Base-by-base conservation (phyloP, 2,329 filamentous ascomycete species). In the Colletotrichum cereale region DNA sequence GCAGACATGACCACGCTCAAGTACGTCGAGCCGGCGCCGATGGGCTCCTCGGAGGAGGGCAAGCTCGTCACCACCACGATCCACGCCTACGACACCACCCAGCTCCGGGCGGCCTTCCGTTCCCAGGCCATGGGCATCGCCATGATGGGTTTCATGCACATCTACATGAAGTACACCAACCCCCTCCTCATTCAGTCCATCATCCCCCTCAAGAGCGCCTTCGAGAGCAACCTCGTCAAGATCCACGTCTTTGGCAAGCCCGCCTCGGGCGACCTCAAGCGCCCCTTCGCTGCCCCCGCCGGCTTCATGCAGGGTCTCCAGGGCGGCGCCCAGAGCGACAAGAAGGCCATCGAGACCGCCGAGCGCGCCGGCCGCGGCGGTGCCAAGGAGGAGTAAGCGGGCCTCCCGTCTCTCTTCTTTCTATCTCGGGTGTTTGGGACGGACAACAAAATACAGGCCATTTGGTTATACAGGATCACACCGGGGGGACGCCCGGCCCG, bases 101-200 rank as follows among this genome's bases (percentile, higher is more conserved):
- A 98, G 86, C 89, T 98, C 80, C 93, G 93, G 85, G 87, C 89
- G 75, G 88, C 94, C 75, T 94, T 96, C 89, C 96, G 96, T 84
- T 89, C 92, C 75, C 96, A 98, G 86, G 85, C 97, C 79, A 98
- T 97, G 93, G 96, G 96, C 72, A 88, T 99, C 71, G 95, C 89
- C 82, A 99, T 99, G 95, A 98, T 99, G 96, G 91, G 84, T 73
- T 93, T 98, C 80, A 98, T 99, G 96, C 96, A 99, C 86, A 76
- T 99, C 73, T 99, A 98, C 91, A 93, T 99, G 89, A 95, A 98
- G 84, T 99, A 98, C 92, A 98, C 95, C 86, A 99, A 98, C 91
- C 96, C 96, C 52, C 93, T 99, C 62, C 87, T 98, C 79, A 97
- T 99, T 86, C 96, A 99, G 90, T 97, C 93, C 82, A 97, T 99